Conservation (phyloP, 179 eudicot species). For the Beta corolliflora region DNA sequence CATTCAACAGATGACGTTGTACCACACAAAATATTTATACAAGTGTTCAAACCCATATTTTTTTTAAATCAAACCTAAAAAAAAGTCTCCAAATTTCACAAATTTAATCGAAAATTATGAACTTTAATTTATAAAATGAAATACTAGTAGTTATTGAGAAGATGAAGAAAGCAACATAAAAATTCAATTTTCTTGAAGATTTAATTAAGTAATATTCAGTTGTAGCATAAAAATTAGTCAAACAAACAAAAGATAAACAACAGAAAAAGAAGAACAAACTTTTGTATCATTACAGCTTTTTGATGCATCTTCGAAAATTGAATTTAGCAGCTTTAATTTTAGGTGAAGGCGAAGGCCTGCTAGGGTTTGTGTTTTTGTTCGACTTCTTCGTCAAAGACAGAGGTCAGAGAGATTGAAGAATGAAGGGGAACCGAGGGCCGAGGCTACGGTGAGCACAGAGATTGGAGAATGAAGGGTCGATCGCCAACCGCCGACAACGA, state of each 20-base stretch:
- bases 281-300: neutral
- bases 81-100: constrained; percentile 17
- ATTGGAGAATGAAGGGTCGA: no score
- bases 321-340: neutral
- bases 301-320: neutral
- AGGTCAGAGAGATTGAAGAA: no score
- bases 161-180: neutral
- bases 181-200: constrained; percentile 5
- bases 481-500: no score
- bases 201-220: constrained; percentile 12
- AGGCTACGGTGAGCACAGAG: no score
- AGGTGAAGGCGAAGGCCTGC: no score
- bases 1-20: constrained; percentile 57
- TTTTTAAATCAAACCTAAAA: neutral
- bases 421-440: no score
- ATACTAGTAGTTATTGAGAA: no score
- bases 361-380: no score
- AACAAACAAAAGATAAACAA: constrained; percentile 9
- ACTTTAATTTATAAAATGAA: no score
- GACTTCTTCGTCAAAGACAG: no score
- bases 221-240: constrained; percentile 21
- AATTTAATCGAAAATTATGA: constrained; percentile 1
- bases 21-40: constrained; percentile 80
- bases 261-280: constrained; percentile 22
- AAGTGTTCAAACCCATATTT: constrained; percentile 36